Conservation (phyloP, 768 basidiomycete species). For the Mycena pura region DNA sequence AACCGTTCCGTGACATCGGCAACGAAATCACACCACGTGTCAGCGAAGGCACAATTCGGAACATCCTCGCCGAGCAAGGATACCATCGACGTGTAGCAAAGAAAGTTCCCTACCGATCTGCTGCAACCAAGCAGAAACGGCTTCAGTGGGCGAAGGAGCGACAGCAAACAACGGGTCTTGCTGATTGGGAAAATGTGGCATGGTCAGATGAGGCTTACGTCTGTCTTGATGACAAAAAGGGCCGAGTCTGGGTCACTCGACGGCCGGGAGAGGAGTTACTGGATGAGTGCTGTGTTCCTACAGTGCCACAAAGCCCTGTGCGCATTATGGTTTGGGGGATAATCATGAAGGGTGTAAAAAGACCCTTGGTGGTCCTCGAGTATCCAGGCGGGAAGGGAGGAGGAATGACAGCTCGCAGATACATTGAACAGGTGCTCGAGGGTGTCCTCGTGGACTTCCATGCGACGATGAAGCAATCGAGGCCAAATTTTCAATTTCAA, state of each 20-base stretch:
- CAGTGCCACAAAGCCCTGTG: constrained; percentile 14
- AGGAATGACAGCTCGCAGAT: constrained; percentile 33
- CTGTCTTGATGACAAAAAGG: constrained; percentile 11
- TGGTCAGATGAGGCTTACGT: constrained; percentile 29
- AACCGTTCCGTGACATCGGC: constrained; percentile 19
- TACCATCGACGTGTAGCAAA: constrained; percentile 24
- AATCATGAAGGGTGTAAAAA: no score
- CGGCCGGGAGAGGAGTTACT: constrained; percentile 1
- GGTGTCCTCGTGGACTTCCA: constrained; percentile 26
- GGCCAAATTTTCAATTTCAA: no score
- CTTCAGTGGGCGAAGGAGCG: constrained; percentile 23
- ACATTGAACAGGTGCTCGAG: constrained; percentile 35
- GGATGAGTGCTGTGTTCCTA: constrained; percentile 3
- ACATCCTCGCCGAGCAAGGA: constrained; percentile 9
- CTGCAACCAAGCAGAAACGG: constrained; percentile 7
- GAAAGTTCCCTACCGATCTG: constrained; percentile 22
- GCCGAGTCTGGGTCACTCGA: constrained; percentile 8
- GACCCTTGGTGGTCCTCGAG: no score
- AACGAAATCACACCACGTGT: constrained; percentile 17
- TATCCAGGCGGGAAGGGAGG: constrained; percentile 29
- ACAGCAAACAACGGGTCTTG: background rate
- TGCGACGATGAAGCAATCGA: constrained; percentile 28
- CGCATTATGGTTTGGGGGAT: no score
- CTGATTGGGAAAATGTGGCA: constrained; percentile 16
- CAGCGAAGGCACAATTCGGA: constrained; percentile 13